Evolutionary conservation across 2,329 filamentous ascomycete species (phyloP).

Genomic region (Biscogniauxia marginata): DNA sequence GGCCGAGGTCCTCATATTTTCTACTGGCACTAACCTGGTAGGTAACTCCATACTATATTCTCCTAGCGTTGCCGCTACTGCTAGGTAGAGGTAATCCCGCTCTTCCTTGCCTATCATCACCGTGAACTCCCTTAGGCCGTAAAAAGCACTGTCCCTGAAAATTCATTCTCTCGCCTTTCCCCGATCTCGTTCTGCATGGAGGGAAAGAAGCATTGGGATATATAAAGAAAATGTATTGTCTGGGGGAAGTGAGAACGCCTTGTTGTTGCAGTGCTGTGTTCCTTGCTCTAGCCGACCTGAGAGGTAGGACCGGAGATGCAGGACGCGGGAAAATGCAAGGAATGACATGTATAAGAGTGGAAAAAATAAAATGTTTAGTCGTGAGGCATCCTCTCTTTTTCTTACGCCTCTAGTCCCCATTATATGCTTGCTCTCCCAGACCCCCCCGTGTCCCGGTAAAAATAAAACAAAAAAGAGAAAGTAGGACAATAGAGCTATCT

Average conservation of each 20-base stretch:
- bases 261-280: background rate
- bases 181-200: background rate
- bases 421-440: background rate
- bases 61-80: background rate
- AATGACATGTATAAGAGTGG: background rate
- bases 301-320: background rate
- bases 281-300: background rate
- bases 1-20: too few relatives aligned
- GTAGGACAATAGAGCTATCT: background rate
- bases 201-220: background rate
- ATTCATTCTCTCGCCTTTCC: background rate
- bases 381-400: background rate
- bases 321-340: background rate
- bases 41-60: background rate
- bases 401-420: background rate
- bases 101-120: background rate
- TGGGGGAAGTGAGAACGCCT: background rate
- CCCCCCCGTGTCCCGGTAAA: background rate
- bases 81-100: background rate
- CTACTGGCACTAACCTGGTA: too few relatives aligned
- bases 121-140: background rate
- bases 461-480: background rate
- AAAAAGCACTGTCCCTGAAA: background rate
- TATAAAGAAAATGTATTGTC: background rate
- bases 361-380: background rate